Percentiles rank a stretch among this genome's conserved stretches.
These are phyloP conservation scores for Tylopilus sp. DNA, from an alignment of 1,284 basidiomycete genomes.

Conservation along the genomic window DNA sequence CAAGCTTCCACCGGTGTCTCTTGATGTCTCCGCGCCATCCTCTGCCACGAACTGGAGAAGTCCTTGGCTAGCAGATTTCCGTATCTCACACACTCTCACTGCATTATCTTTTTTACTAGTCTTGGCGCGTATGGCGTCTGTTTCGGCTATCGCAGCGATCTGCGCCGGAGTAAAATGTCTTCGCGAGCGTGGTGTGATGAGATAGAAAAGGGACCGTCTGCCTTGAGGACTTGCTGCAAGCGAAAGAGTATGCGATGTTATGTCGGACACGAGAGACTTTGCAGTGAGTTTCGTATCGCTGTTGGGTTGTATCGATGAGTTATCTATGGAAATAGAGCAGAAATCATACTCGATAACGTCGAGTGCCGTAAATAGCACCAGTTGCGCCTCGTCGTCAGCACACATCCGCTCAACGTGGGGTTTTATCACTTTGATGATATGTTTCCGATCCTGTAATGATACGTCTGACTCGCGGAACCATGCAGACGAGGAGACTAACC, in stretches of 20 bases:
- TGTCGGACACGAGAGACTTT: constrained; percentile 70
- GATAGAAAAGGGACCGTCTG: constrained; percentile 76
- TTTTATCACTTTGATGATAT: constrained; percentile 80
- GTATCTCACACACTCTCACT: constrained; percentile 63
- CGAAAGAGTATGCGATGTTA: constrained; percentile 52
- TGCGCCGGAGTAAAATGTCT: constrained; percentile 82
- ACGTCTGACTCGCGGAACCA: background rate
- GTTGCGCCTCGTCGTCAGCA: constrained; percentile 80
- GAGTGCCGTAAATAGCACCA: constrained; percentile 82
- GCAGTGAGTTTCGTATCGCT: constrained; percentile 85
- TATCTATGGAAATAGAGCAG: background rate
- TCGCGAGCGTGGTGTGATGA: constrained; percentile 71
- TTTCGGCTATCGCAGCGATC: constrained; percentile 65
- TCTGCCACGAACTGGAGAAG: constrained; percentile 65
- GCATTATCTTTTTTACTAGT: constrained; percentile 78
- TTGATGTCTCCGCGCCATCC: constrained; percentile 54
- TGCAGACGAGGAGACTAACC: constrained; percentile 35
- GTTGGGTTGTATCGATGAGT: constrained; percentile 8
- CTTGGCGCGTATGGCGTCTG: constrained; percentile 46
- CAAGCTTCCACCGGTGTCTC: constrained; percentile 75
- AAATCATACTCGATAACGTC: constrained; percentile 77
- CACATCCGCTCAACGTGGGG: constrained; percentile 85
- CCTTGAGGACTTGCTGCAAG: constrained; percentile 61
- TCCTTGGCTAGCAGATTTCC: constrained; percentile 64
- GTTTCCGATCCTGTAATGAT: constrained; percentile 71